Percentiles rank a stretch among this genome's conserved stretches.
Conservation (phyloP, 2,329 filamentous ascomycete genomes). For the Paraconiothyrium brasiliense region DNA sequence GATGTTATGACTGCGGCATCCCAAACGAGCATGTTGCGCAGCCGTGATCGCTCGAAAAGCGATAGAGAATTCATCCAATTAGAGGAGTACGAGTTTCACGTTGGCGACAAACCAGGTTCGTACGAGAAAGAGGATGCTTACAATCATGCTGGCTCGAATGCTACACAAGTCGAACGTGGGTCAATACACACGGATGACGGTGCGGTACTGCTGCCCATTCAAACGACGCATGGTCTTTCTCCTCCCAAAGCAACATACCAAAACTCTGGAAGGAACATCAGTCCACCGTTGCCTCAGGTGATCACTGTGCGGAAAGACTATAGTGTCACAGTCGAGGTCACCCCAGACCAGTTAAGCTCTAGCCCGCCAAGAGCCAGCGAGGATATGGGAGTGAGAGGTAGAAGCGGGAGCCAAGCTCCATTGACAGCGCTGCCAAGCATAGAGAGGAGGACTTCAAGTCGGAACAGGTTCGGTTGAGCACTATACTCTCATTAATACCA, state of each 20-base stretch:
- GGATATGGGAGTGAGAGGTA: background rate
- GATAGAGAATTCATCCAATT: constrained; percentile 28
- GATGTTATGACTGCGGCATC: constrained; percentile 12
- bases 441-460: background rate
- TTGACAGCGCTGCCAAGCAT: background rate
- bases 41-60: constrained; percentile 10
- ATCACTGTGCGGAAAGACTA: constrained; percentile 30
- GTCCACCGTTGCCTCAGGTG: background rate
- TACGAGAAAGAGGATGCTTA: constrained; percentile 2
- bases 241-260: background rate
- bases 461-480: background rate
- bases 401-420: constrained; percentile 2
- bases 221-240: constrained; percentile 3
- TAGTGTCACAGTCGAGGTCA: constrained; percentile 26
- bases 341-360: constrained; percentile 5
- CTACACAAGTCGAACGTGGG: constrained; percentile 22
- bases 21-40: constrained; percentile 21
- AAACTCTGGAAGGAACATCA: background rate
- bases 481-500: background rate
- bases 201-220: constrained; percentile 14
- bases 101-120: background rate
- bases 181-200: constrained; percentile 16
- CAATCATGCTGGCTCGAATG: constrained; percentile 13
- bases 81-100: constrained; percentile 22
- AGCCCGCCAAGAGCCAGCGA: constrained; percentile 9